Evolutionary conservation across 2,329 filamentous ascomycete genomes (phyloP).

Genomic region (Fusarium caatingaense): DNA sequence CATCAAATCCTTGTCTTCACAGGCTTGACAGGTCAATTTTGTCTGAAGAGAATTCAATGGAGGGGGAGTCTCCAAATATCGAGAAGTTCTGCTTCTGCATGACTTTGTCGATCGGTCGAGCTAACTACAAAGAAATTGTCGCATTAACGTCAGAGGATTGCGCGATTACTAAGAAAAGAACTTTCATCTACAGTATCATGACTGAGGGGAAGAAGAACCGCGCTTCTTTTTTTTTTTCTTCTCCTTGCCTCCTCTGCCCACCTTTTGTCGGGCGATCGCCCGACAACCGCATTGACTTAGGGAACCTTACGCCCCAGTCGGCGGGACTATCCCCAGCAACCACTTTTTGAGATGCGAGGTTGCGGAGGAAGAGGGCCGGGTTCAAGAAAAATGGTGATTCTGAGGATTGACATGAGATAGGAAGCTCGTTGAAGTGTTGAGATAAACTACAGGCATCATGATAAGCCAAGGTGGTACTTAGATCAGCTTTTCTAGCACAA

Average conservation of each 20-base stretch:
- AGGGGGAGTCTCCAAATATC: background rate
- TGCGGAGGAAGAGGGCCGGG: conserved; percentile 6
- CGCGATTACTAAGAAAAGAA: conserved; percentile 38
- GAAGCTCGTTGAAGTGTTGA: background rate
- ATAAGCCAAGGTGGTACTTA: background rate
- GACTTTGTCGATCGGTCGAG: background rate
- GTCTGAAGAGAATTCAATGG: background rate
- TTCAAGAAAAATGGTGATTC: background rate
- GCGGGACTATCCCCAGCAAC: conserved; percentile 27
- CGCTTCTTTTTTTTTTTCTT: conserved; percentile 7
- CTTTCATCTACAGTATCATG: conserved; percentile 34
- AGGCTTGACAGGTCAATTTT: background rate
- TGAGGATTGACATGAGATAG: background rate
- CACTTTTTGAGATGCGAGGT: conserved; percentile 29
- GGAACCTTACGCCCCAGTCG: conserved; percentile 22
- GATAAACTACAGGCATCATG: background rate
- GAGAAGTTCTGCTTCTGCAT: background rate
- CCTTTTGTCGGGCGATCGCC: conserved; percentile 45
- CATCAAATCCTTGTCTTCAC: background rate
- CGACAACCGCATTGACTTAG: conserved; percentile 43
- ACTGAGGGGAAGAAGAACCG: conserved; percentile 31
- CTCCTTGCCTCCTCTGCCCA: background rate
- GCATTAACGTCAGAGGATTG: conserved; percentile 28
- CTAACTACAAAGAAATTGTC: conserved; percentile 9
- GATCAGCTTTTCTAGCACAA: background rate